Base-by-base conservation (phyloP, 345 rosid genomes). In the Erodium maritimum region DNA sequence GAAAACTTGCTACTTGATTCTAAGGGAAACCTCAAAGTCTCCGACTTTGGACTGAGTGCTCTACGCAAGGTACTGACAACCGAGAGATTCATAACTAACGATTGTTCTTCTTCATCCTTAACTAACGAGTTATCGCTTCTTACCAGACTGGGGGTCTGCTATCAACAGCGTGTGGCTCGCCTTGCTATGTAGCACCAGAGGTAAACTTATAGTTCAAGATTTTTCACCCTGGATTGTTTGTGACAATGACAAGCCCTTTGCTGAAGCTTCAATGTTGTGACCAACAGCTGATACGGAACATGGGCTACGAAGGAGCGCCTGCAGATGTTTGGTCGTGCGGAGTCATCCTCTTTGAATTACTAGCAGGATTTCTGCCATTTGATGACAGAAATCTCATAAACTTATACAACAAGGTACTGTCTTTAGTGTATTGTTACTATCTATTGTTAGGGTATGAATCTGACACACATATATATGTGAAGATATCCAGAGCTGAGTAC, bases 301-400 rank as follows among this genome's bases (percentile, higher is more conserved):
- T 74, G 67, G 87, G 89, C 19, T 88, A 88, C 61, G 73, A 88
- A 23, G 98, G 95, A 61, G 90, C 93, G 58, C 80, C 88, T 11
- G 95, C 95, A 13, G 98, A 88, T 74, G 74, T 84, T 55, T 88
- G 98, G 96, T 88, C 98, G n/a, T 88, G 93, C 63, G 93, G 96
- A 57, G 93, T 91, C 29, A 78, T 91, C 61, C 95, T 91, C 29
- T 91, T 86, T 54, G 95, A 91, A 59, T 67, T 82, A 60, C 91
- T 88, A 55, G 76, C 95, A 4, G 96, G 95, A 22, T 68, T 58
- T 73, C 81, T 88, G 12, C 95, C 90, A 1, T 91, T 86, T 19
- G 82, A 88, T 56, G 93, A 91, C 13, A 82, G 77, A 18, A 86
- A 79, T 21, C 90, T 91, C 59, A 69, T 79, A 60, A 62, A 68